Base-by-base conservation (phyloP, 345 rosid genomes). In the Aurinia saxatilis region DNA sequence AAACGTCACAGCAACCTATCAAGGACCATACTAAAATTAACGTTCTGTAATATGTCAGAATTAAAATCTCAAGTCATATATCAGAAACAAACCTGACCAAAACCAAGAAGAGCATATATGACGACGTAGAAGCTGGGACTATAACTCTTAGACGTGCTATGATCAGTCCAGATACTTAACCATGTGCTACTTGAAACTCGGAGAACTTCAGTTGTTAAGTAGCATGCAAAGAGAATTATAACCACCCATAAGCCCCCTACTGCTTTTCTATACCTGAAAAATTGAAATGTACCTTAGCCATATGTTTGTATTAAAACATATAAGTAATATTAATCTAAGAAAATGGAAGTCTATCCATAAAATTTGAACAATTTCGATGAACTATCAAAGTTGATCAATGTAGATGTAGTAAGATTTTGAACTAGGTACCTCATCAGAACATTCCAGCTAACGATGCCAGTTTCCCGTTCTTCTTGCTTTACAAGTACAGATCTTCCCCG, bases 401-500 rank as follows among this genome's bases (percentile, higher is more conserved):
- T 38, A 45, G 10, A 17, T 21, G 29, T 4, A 31, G 37, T 2
- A 14, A 30, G 31, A 39, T 40, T 13, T 11, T 64, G 14, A 57
- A 58, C 33, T 66, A 70, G 38, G 49, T 72, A 92, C 96, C 99
- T 87, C 68, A 44, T 73, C 77, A 93, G 71, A 72, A 93, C 97
- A 33, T 77, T 79, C 96, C 88, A 84, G 73, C 88, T 85, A 67
- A 90, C 67, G 44, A 85, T 83, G 71, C 99, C 97, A n/a, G 84
- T 90, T 80, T 93, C 99, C 34, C 96, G 82, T 50, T 90, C 99
- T 81, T 93, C 99, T 75, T 82, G 88, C 81, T 85, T 93, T 66
- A 87, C 72, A 60, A 93, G 96, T 54, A 85, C 79, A 8, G 92
- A 86, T 68, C 85, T 93, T 63, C 80, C 77, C 57, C 75, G 75